Evolutionary conservation across 306 rosid species (phyloP), one percentile per base, ranked within the genome.

Genomic region (Inga oerstediana): DNA sequence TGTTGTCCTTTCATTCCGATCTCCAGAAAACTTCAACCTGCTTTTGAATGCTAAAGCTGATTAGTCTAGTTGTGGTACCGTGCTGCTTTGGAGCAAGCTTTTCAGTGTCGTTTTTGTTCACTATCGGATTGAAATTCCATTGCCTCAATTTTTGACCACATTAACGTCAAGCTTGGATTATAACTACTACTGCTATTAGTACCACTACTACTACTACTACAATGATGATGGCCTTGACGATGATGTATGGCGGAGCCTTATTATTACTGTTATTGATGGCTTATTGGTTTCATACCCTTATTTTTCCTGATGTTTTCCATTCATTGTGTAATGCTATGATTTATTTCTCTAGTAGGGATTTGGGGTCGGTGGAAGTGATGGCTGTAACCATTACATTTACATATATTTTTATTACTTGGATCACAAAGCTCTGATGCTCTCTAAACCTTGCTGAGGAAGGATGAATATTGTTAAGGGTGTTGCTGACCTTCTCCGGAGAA

Each of bases 381-480:
- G 84, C 87, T 44, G 88, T 85, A 86, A 64, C 76, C 83, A 24
- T 81, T 54, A n/a, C 48, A 22, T 73, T 32, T 14, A 32, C 71
- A 14, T 32, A 75, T 51, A 66, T 30, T 81, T 73, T 64, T 49
- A 51, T 24, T 79, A 65, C 52, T 81, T 62, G 83, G 87, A 72
- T 77, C 65, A 30, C 54, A 84, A 79, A 81, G 91, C 77, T 39
- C 86, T 89, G 84, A 90, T 73, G 72, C 68, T 80, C 41, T 49
- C 37, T 71, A 81, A 51, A 78, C 76, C 80, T 74, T 35, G 74
- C 76, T 13, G 71, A 84, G 86, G 91, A 87, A 93, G 91, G 88
- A 96, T 96, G 99, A 91, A 96, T 88, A 92, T 96, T 35, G 99
- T 96, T 81, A 96, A 89, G 90, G 98, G 98, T 77, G 99, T 96